phyloP scores from a whole-genome alignment of 78 protist species.

The Bigelowiella natans region DNA sequence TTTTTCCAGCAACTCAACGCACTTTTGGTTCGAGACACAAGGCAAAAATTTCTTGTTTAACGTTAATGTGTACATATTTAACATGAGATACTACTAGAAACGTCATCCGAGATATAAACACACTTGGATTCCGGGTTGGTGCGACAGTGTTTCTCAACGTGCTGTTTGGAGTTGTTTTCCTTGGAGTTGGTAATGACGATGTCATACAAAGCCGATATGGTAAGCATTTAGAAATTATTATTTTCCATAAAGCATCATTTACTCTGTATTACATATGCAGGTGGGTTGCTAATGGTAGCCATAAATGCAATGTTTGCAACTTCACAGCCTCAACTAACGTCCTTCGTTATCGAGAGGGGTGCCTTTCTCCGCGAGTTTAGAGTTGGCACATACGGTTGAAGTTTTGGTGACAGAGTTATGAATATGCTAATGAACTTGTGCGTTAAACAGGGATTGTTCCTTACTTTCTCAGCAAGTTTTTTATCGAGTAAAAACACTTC shows the following conservation, averaged over 20 bases:
- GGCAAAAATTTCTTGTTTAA: too few relatives aligned
- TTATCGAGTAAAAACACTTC: too few relatives aligned
- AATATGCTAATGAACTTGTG: too few relatives aligned
- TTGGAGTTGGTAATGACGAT: background rate
- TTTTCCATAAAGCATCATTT: too few relatives aligned
- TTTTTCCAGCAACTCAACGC: background rate
- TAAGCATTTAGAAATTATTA: too few relatives aligned
- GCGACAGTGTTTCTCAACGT: background rate
- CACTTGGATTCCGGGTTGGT: background rate
- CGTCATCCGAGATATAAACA: background rate
- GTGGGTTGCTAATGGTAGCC: background rate
- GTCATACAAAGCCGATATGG: background rate
- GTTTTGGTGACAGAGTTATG: too few relatives aligned
- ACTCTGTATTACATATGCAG: too few relatives aligned
- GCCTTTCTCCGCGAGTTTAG: conserved; percentile 35
- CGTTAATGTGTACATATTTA: too few relatives aligned
- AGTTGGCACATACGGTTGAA: conserved; percentile 11
- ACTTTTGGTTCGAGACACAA: conserved; percentile 1
- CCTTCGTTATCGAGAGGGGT: conserved; percentile 27
- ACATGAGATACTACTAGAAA: too few relatives aligned
- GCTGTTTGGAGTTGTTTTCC: background rate
- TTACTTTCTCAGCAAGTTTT: conserved; percentile 11
- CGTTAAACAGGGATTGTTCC: background rate
- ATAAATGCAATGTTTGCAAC: conserved; percentile 33
- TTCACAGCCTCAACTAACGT: conserved; percentile 24